phyloP scores from a whole-genome alignment of 352 stramenopile species.

The Globisporangium canariense region DNA sequence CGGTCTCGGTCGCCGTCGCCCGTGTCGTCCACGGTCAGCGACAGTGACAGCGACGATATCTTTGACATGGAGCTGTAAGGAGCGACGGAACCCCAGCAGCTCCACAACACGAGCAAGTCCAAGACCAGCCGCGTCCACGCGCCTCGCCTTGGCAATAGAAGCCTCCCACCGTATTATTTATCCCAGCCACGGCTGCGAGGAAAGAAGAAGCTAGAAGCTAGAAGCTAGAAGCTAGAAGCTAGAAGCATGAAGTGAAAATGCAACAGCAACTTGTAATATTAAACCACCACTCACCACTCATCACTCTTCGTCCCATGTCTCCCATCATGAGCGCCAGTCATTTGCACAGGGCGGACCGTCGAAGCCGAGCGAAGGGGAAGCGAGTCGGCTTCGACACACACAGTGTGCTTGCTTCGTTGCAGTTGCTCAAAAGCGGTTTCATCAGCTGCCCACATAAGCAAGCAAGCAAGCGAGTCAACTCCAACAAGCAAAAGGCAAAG shows the following conservation, averaged over 20 bases:
- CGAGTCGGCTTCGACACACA: too few relatives aligned
- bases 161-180: conserved; percentile 10
- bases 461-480: too few relatives aligned
- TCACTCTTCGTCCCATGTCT: too few relatives aligned
- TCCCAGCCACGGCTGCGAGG: conserved; percentile 5
- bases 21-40: not conserved
- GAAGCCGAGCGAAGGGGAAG: too few relatives aligned
- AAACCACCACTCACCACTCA: conserved; percentile 1
- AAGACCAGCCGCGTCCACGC: not conserved
- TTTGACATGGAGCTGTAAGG: conserved; percentile 69
- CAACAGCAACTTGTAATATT: conserved; percentile 7
- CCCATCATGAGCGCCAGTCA: too few relatives aligned
- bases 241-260: not conserved
- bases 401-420: too few relatives aligned
- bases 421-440: too few relatives aligned
- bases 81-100: conserved; percentile 1
- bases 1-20: conserved; percentile 12
- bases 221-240: not conserved
- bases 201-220: not conserved
- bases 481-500: too few relatives aligned
- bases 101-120: not conserved
- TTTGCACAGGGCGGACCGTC: too few relatives aligned
- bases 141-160: not conserved
- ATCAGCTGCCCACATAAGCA: too few relatives aligned
- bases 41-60: conserved; percentile 47